Conservation (phyloP, 495 filamentous ascomycete genomes). For the Penicillium pulvis region DNA sequence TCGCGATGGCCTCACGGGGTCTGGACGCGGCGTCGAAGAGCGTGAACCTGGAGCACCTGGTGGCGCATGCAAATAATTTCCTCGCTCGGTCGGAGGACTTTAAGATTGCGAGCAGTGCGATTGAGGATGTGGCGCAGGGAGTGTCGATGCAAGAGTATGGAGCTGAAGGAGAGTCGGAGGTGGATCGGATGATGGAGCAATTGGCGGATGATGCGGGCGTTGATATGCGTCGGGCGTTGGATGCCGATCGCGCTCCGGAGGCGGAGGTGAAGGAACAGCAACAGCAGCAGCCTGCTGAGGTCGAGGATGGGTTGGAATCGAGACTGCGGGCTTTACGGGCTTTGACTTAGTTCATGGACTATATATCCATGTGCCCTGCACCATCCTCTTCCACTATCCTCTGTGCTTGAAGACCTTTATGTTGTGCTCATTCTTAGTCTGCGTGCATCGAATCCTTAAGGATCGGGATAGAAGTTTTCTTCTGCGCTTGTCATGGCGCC, state of each 20-base stretch:
- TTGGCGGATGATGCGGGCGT: conserved; percentile 52
- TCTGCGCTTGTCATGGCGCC: background rate
- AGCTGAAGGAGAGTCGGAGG: conserved; percentile 48
- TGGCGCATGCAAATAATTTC: conserved; percentile 52
- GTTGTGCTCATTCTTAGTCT: background rate
- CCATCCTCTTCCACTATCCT: background rate
- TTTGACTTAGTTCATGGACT: conserved; percentile 25
- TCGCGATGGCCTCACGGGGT: conserved; percentile 45
- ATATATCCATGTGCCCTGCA: background rate
- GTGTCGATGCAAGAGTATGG: conserved; percentile 51
- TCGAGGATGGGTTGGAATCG: conserved; percentile 48
- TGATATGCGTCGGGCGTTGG: conserved; percentile 44
- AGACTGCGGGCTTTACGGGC: conserved; percentile 47
- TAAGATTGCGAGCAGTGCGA: conserved; percentile 49
- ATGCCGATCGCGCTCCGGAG: conserved; percentile 40
- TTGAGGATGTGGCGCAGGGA: conserved; percentile 50
- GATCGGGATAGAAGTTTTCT: background rate
- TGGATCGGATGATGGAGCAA: conserved; percentile 52
- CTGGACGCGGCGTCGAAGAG: conserved; percentile 47
- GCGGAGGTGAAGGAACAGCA: conserved; percentile 43
- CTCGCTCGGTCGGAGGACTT: conserved; percentile 50
- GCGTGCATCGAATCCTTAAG: background rate
- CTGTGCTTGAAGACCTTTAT: background rate
- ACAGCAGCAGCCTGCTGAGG: conserved; percentile 31
- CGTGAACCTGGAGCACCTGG: conserved; percentile 47